These are phyloP conservation scores for Fusarium nelsonii DNA, from an alignment of 2,329 filamentous ascomycete species.

Conservation along the genomic window DNA sequence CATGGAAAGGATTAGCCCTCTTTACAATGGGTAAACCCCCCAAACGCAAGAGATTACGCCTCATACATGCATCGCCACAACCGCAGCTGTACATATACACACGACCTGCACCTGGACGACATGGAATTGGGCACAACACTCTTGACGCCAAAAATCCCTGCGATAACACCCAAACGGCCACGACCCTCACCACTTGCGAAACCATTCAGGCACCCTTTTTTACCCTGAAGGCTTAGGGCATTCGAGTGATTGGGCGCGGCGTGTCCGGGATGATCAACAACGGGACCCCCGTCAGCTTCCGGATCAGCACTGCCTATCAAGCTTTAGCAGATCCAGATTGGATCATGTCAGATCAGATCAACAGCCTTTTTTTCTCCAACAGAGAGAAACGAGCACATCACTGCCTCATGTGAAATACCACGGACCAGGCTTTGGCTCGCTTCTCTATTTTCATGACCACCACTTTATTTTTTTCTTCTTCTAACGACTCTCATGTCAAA, in stretches of 20 bases:
- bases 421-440: conserved; percentile 9
- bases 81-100: conserved; percentile 15
- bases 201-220: conserved; percentile 2
- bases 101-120: conserved; percentile 18
- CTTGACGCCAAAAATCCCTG: conserved; percentile 13
- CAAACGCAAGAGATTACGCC: conserved; percentile 16
- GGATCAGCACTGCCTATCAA: conserved; percentile 41
- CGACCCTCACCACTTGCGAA: conserved; percentile 6
- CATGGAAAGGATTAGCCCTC: conserved; percentile 9
- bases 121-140: conserved; percentile 6
- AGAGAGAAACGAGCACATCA: conserved; percentile 13
- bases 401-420: conserved; percentile 27
- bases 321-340: conserved; percentile 16
- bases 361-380: conserved; percentile 1
- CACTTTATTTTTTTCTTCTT: conserved; percentile 14
- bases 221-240: conserved; percentile 17
- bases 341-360: conserved; percentile 14
- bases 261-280: conserved; percentile 39
- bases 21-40: conserved; percentile 5
- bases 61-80: conserved; percentile 4
- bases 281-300: conserved; percentile 43
- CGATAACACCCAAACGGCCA: conserved; percentile 9
- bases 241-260: conserved; percentile 40
- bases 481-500: conserved; percentile 21
- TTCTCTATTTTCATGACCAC: conserved; percentile 21